Evolutionary conservation across 306 rosid genomes (phyloP).

Genomic region (Ammopiptanthus mongolicus): DNA sequence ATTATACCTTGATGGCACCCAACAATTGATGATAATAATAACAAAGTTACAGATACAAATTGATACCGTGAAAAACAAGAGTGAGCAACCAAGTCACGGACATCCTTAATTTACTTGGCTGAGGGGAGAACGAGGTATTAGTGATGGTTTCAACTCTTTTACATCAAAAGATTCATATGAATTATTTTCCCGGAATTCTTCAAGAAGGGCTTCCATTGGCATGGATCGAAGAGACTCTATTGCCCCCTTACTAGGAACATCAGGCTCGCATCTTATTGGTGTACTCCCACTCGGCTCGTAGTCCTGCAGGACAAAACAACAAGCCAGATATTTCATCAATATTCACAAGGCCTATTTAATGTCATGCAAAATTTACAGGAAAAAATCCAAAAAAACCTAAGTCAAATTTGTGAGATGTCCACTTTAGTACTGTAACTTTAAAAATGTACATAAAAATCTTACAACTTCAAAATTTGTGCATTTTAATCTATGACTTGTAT

Average conservation of each 20-base stretch:
- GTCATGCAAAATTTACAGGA: not conserved
- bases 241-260: constrained; percentile 64
- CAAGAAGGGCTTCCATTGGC: constrained; percentile 82
- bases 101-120: constrained; percentile 48
- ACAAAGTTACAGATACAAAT: constrained; percentile 42
- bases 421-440: too few species aligned
- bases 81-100: not conserved
- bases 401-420: not conserved
- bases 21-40: not conserved
- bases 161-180: constrained; percentile 53
- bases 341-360: not conserved
- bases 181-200: constrained; percentile 80
- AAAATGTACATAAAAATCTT: not conserved
- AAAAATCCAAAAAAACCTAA: not conserved
- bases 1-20: not conserved
- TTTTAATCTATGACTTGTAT: too few species aligned
- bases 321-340: not conserved
- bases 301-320: constrained; percentile 46
- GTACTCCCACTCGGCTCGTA: constrained; percentile 83
- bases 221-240: constrained; percentile 84
- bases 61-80: not conserved
- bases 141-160: constrained; percentile 81
- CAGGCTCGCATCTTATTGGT: constrained; percentile 58
- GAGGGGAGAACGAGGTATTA: constrained; percentile 91
- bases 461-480: not conserved